Percentiles rank a stretch among this genome's conserved stretches.
Conservation (phyloP, 2,329 filamentous ascomycete species). For the Chaetoscypha palmicola region DNA sequence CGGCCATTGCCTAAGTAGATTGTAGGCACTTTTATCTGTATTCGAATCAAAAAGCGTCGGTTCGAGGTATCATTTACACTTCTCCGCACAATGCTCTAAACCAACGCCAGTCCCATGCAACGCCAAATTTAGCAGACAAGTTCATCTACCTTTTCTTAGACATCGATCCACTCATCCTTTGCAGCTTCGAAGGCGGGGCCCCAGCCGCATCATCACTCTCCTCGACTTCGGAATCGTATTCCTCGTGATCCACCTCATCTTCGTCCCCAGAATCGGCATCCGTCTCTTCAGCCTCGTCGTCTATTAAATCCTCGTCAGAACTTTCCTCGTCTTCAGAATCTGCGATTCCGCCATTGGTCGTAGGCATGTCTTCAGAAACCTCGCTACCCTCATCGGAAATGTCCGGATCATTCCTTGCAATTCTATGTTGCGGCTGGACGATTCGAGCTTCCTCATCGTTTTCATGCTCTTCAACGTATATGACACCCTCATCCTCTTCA, state of each 20-base stretch:
- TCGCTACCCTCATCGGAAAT: slow-evolving; percentile 29
- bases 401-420: slow-evolving; percentile 20
- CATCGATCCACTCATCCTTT: slow-evolving; percentile 19
- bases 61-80: slow-evolving; percentile 6
- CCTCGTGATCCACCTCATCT: slow-evolving; percentile 40
- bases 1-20: too few species aligned
- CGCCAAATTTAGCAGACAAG: slow-evolving; percentile 17
- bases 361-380: slow-evolving; percentile 33
- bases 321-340: slow-evolving; percentile 41
- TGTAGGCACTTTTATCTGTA: slow-evolving; percentile 3
- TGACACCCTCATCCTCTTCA: slow-evolving; percentile 52
- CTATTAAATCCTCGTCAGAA: slow-evolving; percentile 38
- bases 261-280: slow-evolving; percentile 33
- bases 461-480: slow-evolving; percentile 77
- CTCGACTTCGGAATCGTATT: slow-evolving; percentile 37
- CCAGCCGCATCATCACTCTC: slow-evolving; percentile 36
- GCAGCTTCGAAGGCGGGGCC: slow-evolving; percentile 26
- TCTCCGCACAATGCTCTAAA: slow-evolving; percentile 7
- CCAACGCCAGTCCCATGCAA: slow-evolving; percentile 28
- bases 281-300: slow-evolving; percentile 44
- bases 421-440: slow-evolving; percentile 35
- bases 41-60: slow-evolving; percentile 1
- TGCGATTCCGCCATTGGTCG: slow-evolving; percentile 39
- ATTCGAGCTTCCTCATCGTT: slow-evolving; percentile 51
- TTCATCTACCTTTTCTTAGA: slow-evolving; percentile 24